Evolutionary conservation across 306 rosid genomes (phyloP).

Genomic region (Coriaria nepalensis): DNA sequence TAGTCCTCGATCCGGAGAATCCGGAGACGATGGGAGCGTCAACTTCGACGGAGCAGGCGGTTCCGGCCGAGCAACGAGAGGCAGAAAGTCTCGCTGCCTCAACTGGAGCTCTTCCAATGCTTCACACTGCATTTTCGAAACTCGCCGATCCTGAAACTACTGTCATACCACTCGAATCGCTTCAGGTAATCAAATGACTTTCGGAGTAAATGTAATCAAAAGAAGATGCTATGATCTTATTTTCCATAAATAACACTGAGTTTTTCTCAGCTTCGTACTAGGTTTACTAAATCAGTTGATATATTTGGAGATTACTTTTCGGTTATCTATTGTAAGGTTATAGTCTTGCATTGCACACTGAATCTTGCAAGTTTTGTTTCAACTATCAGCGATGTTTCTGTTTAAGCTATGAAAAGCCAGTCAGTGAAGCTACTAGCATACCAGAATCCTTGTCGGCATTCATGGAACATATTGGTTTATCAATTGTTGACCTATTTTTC

Average conservation of each 20-base stretch:
- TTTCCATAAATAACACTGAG: too few species aligned
- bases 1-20: neutral
- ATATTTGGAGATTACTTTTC: too few species aligned
- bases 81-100: conserved; percentile 56
- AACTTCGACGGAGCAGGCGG: conserved; percentile 36
- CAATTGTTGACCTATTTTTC: conserved; percentile 47
- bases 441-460: conserved; percentile 33
- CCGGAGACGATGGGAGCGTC: conserved; percentile 60
- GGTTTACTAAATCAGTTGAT: too few species aligned
- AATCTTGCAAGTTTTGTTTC: too few species aligned
- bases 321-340: too few species aligned
- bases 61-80: conserved; percentile 46
- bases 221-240: too few species aligned
- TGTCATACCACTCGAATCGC: conserved; percentile 31
- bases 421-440: conserved; percentile 12
- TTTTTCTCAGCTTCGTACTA: too few species aligned
- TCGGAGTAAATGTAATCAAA: too few species aligned
- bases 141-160: conserved; percentile 44
- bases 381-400: conserved; percentile 49
- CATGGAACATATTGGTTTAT: conserved; percentile 51
- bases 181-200: too few species aligned
- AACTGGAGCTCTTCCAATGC: conserved; percentile 67
- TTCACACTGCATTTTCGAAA: conserved; percentile 51
- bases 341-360: too few species aligned
- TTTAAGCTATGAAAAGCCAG: conserved; percentile 25